Evolutionary conservation across 169 alveolate genomes (phyloP), one percentile per base, ranked within the genome.

Genomic region (Babesia microti): DNA sequence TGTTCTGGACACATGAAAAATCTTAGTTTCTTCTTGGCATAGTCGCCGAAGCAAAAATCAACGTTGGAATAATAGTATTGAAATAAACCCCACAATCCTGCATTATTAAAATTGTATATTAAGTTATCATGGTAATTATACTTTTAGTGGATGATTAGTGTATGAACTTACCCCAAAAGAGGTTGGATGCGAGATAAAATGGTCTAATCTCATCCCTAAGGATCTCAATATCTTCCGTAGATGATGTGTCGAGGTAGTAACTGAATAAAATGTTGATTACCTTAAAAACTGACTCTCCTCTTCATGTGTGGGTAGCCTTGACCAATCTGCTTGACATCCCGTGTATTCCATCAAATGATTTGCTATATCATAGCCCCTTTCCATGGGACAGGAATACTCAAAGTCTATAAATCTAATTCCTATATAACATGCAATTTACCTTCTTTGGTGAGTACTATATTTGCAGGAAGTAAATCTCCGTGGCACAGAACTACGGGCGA

Each of bases 301-400:
- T 14, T 42, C 72, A 17, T 32, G 58, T 3, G 23, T 19, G 4
- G 86, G 86, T 30, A 61, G 21, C 28, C 34, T 21, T 6, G 41
- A 58, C 79, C 78, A 65, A 14, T 68, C 63, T 42, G 78, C 50
- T 23, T 69, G 68, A 7, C 63, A 34, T 28, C 81, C 78, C 12
- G 68, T 66, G 61, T 65, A 56, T 27, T 76, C 86, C 18, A 45
- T 53, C 19, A 76, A 66, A 48, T 76, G 86, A 45, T 76, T 76
- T 3, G 86, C 81, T n/a, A 76, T 76, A 52, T 76, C 86, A 33
- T 36, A 76, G 4, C 78, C 86, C 6, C 86, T 54, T 48, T 76
- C 86, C 82, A 76, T 70, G 21, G 68, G 70, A 41, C 86, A 76
- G 9, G 78, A 37, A 27, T 76, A 76, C 44, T 76, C 86, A 44